phyloP scores from a whole-genome alignment of 1,284 basidiomycete species.

The Puccinia horiana region DNA sequence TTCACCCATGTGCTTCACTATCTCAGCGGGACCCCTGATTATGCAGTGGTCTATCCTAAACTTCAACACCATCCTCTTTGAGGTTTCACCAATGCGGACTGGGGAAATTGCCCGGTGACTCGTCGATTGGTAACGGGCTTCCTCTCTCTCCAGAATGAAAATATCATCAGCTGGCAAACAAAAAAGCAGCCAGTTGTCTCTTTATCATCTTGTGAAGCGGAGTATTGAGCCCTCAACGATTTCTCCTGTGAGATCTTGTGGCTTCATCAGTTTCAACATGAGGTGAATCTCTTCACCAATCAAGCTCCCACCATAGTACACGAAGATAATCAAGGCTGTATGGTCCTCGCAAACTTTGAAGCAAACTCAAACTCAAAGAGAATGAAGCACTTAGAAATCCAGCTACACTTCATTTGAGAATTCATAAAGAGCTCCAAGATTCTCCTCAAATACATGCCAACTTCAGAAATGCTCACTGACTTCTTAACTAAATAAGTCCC shows the following conservation, averaged over 20 bases:
- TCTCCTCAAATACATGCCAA: neutral
- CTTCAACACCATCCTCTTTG: neutral
- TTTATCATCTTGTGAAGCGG: neutral
- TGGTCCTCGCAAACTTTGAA: neutral
- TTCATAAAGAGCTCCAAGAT: neutral
- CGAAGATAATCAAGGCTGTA: neutral
- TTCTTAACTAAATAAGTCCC: neutral
- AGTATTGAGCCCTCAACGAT: neutral
- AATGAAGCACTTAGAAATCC: neutral
- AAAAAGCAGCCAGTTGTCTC: constrained; percentile 22
- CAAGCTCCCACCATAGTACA: neutral
- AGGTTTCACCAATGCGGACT: constrained; percentile 20
- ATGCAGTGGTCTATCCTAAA: neutral
- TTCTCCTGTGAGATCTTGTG: neutral
- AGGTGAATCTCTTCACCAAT: neutral
- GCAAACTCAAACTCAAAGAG: neutral
- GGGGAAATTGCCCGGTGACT: constrained; percentile 14
- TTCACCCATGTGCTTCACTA: constrained; percentile 1
- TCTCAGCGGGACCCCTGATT: neutral
- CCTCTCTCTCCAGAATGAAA: neutral
- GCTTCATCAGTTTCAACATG: neutral
- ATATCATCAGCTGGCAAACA: neutral
- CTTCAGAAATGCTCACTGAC: neutral
- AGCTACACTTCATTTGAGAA: neutral
- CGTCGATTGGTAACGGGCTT: neutral